These are phyloP conservation scores for Alternaria sp. DNA, from an alignment of 2,329 filamentous ascomycete species.

Conservation along the genomic window DNA sequence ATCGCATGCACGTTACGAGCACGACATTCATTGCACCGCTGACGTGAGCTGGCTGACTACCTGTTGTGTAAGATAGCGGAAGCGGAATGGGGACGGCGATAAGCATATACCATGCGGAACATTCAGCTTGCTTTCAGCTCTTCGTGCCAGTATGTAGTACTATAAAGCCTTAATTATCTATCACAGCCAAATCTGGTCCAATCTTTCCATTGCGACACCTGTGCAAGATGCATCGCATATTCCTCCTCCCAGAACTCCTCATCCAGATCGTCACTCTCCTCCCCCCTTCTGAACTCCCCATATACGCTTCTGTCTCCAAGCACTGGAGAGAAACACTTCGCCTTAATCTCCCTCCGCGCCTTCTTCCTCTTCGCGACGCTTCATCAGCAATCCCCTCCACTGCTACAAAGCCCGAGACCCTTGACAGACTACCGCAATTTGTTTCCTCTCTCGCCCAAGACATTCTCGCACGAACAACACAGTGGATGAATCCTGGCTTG, in stretches of 20 bases:
- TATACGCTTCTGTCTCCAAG: conserved; percentile 6
- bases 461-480: not conserved
- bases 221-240: conserved; percentile 16
- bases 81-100: not conserved
- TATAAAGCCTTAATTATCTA: not conserved
- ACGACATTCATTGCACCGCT: not conserved
- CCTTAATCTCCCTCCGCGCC: conserved; percentile 12
- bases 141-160: not conserved
- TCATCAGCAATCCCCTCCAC: not conserved
- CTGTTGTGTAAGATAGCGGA: not conserved
- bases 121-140: not conserved
- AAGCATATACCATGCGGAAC: not conserved
- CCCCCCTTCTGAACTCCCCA: not conserved
- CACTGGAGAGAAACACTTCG: conserved; percentile 10
- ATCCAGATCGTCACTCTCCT: conserved; percentile 16
- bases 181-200: not conserved
- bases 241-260: conserved; percentile 23
- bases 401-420: not conserved
- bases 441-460: not conserved
- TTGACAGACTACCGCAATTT: not conserved
- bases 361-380: conserved; percentile 10
- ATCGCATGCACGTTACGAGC: not conserved
- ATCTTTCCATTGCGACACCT: not conserved
- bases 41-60: not conserved
- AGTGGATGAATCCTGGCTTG: not conserved